phyloP scores from a whole-genome alignment of 768 basidiomycete species.

The Trametes cinnabarina region DNA sequence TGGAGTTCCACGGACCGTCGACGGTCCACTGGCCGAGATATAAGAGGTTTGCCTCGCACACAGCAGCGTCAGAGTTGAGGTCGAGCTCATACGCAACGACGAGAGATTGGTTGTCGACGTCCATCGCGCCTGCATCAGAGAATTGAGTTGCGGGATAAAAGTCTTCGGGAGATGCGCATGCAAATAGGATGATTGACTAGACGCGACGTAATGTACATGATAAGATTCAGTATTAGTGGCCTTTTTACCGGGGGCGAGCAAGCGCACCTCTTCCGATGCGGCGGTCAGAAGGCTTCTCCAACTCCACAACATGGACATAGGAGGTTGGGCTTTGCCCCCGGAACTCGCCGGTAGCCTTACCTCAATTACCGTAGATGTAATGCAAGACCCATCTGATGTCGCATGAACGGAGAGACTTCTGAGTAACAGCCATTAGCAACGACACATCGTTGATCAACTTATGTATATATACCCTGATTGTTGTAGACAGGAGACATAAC shows the following conservation, averaged over 20 bases:
- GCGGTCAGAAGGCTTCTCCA: constrained; percentile 35
- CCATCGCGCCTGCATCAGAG: constrained; percentile 17
- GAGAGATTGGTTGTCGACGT: constrained; percentile 37
- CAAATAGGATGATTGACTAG: constrained; percentile 39
- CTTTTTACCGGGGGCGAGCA: background rate
- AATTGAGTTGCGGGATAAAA: constrained; percentile 27
- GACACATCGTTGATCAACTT: background rate
- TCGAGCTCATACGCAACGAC: constrained; percentile 41
- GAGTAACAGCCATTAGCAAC: constrained; percentile 1
- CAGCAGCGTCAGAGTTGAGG: constrained; percentile 25
- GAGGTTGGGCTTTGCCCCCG: constrained; percentile 33
- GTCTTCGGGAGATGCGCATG: constrained; percentile 44
- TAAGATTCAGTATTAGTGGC: background rate
- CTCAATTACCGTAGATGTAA: constrained; percentile 34
- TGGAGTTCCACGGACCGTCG: constrained; percentile 44
- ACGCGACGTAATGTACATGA: background rate
- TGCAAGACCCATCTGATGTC: constrained; percentile 47
- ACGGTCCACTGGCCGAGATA: constrained; percentile 55
- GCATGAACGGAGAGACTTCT: constrained; percentile 58
- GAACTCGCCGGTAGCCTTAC: constrained; percentile 24
- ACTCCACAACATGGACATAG: constrained; percentile 29
- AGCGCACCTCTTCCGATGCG: constrained; percentile 29
- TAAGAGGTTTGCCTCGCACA: constrained; percentile 40
- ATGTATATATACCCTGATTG: constrained; percentile 55
- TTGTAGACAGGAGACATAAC: constrained; percentile 53